phyloP scores from a whole-genome alignment of 306 rosid species.

The Gastrolobium bilobum region DNA sequence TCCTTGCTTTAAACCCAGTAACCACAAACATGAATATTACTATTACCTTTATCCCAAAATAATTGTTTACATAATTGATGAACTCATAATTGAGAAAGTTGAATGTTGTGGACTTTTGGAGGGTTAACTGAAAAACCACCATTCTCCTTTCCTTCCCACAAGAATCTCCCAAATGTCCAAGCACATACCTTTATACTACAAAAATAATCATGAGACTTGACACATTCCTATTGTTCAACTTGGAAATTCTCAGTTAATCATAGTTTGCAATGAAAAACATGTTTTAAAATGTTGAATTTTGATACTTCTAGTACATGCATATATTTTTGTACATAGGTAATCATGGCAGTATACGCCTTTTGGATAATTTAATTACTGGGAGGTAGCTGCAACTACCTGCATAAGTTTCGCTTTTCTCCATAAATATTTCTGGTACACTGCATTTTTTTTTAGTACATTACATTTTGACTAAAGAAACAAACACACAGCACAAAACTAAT shows the following conservation, averaged over 20 bases:
- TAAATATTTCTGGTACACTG: constrained; percentile 3
- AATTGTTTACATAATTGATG: too few relatives aligned
- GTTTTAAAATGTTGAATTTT: neutral
- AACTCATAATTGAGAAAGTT: neutral
- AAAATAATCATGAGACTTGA: neutral
- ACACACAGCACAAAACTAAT: constrained; percentile 27
- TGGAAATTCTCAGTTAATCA: neutral
- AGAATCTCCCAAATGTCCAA: neutral
- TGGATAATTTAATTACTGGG: constrained; percentile 27
- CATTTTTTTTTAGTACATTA: neutral
- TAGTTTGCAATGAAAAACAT: neutral
- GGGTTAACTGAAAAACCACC: constrained; percentile 3
- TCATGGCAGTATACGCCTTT: neutral
- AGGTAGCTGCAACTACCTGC: constrained; percentile 23
- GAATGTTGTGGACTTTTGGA: neutral
- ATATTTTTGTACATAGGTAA: constrained; percentile 5
- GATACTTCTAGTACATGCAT: neutral
- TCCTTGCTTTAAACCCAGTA: too few relatives aligned
- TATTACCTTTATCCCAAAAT: too few relatives aligned
- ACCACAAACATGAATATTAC: too few relatives aligned
- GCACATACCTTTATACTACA: neutral
- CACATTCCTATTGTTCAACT: constrained; percentile 4
- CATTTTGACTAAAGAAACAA: constrained; percentile 26
- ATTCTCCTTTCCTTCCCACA: neutral
- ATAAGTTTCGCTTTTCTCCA: neutral